phyloP scores from a whole-genome alignment of 306 rosid genomes.

The Trifolium dubium region DNA sequence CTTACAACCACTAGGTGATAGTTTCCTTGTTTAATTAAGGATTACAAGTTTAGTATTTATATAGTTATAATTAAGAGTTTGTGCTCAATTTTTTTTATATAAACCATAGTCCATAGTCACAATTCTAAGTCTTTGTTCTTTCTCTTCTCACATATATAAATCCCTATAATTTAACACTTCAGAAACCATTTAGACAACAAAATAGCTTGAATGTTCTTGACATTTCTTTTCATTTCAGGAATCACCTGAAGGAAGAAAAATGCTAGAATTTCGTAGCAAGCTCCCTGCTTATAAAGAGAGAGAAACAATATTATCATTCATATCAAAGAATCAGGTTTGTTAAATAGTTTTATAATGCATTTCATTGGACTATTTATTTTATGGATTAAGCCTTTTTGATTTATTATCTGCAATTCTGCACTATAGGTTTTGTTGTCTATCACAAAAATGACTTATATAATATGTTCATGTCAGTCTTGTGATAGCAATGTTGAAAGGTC shows the following conservation, averaged over 20 bases:
- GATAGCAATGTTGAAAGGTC: conserved; percentile 19
- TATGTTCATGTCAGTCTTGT: conserved; percentile 24
- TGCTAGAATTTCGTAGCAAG: conserved; percentile 76
- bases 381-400: conserved; percentile 33
- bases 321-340: conserved; percentile 81
- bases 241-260: conserved; percentile 74
- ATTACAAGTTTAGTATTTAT: neutral
- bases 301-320: conserved; percentile 69
- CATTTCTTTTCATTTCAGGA: conserved; percentile 56
- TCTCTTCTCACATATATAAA: neutral
- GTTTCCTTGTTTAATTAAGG: neutral
- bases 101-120: neutral
- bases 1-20: neutral
- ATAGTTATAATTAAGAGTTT: neutral
- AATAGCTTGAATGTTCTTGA: conserved; percentile 40
- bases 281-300: conserved; percentile 90
- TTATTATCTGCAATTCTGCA: conserved; percentile 28
- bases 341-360: conserved; percentile 24
- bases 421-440: conserved; percentile 22
- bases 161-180: conserved; percentile 15
- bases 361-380: conserved; percentile 23
- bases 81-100: neutral
- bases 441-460: neutral
- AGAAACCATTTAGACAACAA: conserved; percentile 26
- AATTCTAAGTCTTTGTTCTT: neutral